Evolutionary conservation across 1,284 basidiomycete genomes (phyloP), one percentile per base, ranked within the genome.

Genomic region (Violaceomyces palustris): DNA sequence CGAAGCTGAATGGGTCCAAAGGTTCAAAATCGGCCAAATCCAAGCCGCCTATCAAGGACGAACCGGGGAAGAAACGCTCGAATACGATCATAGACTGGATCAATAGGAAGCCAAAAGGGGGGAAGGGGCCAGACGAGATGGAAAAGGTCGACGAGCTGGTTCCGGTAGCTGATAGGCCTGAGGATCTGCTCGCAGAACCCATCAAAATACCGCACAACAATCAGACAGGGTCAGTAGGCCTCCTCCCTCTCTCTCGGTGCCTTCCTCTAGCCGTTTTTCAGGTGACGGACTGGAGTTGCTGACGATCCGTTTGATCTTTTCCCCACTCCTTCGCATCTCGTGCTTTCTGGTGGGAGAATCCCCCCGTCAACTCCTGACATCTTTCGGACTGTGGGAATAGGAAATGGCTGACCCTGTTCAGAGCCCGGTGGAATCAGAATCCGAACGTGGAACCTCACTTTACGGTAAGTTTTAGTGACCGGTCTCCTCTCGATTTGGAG

Each of bases 401-500:
- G n/a, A 64, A 64, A 35, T 72, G 70, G 70, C 54, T 73, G 17
- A 73, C 69, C n/a, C 50, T 70, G 24, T 72, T 73, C 53, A 51
- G 70, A 3, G 65, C 62, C 2, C 42, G 37, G 17, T 72, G 69
- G 65, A 51, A 67, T 36, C 40, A 29, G n/a, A 69, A 70, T 28
- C 39, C 67, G 1, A 21, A 41, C 8, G 32, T 65, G 3, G 53
- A 62, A 30, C 63, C 67, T 2, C 69, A 72, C 27, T 70, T 72
- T 32, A 30, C 46, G 6, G 39, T n/a, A n/a, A n/a, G n/a, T n/a
- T 45, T n/a, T 32, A 39, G 39, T 18, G 21, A 14, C 12, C 28
- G n/a, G 9, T 26, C 24, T 19, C 8, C 11, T 12, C 15, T 12
- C 12, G 18, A 38, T n/a, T n/a, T n/a, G n/a, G n/a, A n/a, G n/a